Evolutionary conservation across 306 rosid genomes (phyloP).

Genomic region (Vicia faba): DNA sequence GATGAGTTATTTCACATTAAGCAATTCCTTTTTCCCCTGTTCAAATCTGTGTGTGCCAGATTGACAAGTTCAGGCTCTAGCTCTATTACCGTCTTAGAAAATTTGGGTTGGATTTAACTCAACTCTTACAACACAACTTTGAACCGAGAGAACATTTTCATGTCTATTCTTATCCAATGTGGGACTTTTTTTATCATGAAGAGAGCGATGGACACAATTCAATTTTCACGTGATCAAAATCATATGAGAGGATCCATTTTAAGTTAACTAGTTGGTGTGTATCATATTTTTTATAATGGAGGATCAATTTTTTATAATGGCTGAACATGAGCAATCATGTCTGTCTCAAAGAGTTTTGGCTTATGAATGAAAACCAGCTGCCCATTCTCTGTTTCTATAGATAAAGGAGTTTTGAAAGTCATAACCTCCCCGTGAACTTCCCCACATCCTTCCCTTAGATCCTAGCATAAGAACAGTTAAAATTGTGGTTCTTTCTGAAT

Average conservation of each 20-base stretch:
- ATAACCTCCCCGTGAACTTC: slow-evolving; percentile 14
- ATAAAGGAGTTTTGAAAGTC: not conserved
- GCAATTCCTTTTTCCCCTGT: not conserved
- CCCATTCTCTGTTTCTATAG: not conserved
- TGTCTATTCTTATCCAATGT: not conserved
- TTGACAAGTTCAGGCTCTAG: not conserved
- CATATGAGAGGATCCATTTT: not conserved
- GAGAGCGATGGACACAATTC: not conserved
- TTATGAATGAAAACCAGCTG: slow-evolving; percentile 19
- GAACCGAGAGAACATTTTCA: not conserved
- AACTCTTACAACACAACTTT: not conserved
- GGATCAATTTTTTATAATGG: not conserved
- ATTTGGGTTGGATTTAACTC: not conserved
- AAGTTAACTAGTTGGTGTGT: not conserved
- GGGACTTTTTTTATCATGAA: not conserved
- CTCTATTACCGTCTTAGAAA: not conserved
- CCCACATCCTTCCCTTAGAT: not conserved
- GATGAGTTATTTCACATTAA: too few species aligned
- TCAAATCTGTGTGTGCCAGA: not conserved
- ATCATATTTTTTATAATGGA: not conserved
- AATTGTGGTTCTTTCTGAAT: slow-evolving; percentile 2
- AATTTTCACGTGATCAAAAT: not conserved
- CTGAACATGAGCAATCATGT: not conserved
- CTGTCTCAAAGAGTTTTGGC: not conserved
- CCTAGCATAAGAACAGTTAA: slow-evolving; percentile 16